These are phyloP conservation scores for Casuarina cunninghamiana DNA, from an alignment of 306 rosid species.

Conservation along the genomic window DNA sequence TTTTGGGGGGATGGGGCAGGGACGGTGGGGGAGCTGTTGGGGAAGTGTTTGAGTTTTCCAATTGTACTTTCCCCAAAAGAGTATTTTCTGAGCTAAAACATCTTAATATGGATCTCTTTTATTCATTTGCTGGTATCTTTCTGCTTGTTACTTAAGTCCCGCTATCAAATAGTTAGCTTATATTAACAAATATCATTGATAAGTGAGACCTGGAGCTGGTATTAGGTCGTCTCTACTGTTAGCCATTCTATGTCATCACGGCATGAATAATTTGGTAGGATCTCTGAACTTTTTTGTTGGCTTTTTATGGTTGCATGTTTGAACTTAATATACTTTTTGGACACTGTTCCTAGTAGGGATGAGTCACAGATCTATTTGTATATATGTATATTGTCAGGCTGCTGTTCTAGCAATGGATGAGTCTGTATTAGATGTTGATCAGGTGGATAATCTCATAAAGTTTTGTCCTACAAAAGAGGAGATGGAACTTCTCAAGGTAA, in stretches of 20 bases:
- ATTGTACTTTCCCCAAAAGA: too few species aligned
- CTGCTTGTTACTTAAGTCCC: neutral
- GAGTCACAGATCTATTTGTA: constrained; percentile 26
- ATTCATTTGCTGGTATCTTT: neutral
- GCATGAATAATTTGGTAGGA: neutral
- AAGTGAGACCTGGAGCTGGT: neutral
- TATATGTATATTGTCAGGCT: constrained; percentile 61
- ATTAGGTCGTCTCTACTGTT: neutral
- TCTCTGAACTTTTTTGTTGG: neutral
- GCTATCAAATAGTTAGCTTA: neutral
- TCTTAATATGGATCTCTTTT: too few species aligned
- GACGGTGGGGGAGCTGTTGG: too few species aligned
- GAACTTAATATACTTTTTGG: constrained; percentile 19
- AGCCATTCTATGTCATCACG: neutral
- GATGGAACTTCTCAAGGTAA: constrained; percentile 96
- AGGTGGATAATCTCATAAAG: constrained; percentile 92
- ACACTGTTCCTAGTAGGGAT: constrained; percentile 11
- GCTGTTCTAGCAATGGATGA: constrained; percentile 91
- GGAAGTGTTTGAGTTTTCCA: too few species aligned
- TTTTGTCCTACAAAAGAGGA: constrained; percentile 99
- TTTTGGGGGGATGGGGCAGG: too few species aligned
- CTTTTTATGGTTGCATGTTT: neutral
- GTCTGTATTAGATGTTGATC: constrained; percentile 87
- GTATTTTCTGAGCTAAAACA: too few species aligned
- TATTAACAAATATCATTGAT: neutral